Conservation (phyloP, 1,284 basidiomycete species). For the Trametes hirsuta region DNA sequence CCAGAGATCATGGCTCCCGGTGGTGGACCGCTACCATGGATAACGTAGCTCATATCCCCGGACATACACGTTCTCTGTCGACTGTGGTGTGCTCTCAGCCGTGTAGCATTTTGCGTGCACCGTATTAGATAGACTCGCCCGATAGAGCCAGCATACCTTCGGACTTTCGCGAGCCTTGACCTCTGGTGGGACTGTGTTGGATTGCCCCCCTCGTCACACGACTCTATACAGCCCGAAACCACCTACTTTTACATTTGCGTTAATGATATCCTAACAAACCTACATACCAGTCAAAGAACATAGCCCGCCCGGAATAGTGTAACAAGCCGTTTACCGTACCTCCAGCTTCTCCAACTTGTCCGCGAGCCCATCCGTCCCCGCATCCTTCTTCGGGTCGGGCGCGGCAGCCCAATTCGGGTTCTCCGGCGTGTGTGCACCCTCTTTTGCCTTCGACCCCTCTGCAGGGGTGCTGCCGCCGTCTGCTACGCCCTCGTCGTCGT, state of each 20-base stretch:
- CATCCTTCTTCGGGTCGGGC: conserved; percentile 18
- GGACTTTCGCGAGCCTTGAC: too few species aligned
- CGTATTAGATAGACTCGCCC: not conserved
- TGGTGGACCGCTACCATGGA: conserved; percentile 8
- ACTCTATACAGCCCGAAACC: conserved; percentile 1
- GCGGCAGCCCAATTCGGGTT: conserved; percentile 27
- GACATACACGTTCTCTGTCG: not conserved
- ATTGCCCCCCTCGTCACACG: not conserved
- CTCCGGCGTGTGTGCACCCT: conserved; percentile 20
- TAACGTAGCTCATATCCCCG: not conserved
- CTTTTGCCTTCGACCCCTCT: conserved; percentile 13
- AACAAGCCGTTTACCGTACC: conserved; percentile 32
- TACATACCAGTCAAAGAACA: conserved; percentile 11
- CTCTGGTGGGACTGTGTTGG: not conserved
- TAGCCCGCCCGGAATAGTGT: not conserved
- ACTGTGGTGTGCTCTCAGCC: too few species aligned
- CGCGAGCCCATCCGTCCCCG: conserved; percentile 37
- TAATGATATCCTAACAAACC: conserved; percentile 16
- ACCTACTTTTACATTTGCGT: conserved; percentile 19
- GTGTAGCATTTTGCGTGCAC: not conserved
- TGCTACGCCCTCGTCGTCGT: conserved; percentile 48
- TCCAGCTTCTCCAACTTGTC: conserved; percentile 50
- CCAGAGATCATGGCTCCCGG: conserved; percentile 20
- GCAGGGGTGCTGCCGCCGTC: conserved; percentile 22
- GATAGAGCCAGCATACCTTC: too few species aligned